Conservation (phyloP, 768 basidiomycete species). For the Crepidotus variabilis region DNA sequence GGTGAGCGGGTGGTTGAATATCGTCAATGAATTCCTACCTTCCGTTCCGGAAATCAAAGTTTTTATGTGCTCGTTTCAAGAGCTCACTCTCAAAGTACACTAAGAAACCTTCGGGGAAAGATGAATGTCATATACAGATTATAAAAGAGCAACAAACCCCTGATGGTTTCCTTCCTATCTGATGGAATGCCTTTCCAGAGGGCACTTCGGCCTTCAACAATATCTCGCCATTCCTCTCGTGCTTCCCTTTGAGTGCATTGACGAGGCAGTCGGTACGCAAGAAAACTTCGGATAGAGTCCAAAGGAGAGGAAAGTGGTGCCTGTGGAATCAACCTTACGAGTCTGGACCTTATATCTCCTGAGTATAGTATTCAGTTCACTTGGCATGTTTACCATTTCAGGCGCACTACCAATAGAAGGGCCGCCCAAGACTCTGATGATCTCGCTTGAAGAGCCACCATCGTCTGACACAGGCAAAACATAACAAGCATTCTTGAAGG, state of each 20-base stretch:
- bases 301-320: constrained; percentile 57
- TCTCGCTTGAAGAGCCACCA: constrained; percentile 93
- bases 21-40: constrained; percentile 38
- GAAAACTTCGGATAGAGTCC: constrained; percentile 69
- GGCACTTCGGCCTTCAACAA: constrained; percentile 80
- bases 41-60: constrained; percentile 91
- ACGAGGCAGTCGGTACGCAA: constrained; percentile 77
- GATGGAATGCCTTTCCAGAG: constrained; percentile 86
- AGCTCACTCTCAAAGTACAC: constrained; percentile 90
- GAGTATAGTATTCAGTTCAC: background rate
- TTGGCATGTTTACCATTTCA: background rate
- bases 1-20: background rate
- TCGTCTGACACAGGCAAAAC: constrained; percentile 94
- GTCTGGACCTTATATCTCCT: constrained; percentile 88
- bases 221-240: constrained; percentile 87
- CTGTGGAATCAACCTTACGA: constrained; percentile 82
- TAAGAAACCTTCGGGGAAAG: constrained; percentile 62
- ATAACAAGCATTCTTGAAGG: constrained; percentile 76
- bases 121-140: background rate
- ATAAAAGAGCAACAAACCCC: constrained; percentile 49
- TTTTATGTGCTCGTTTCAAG: constrained; percentile 87
- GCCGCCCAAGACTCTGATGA: constrained; percentile 85
- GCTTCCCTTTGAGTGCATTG: constrained; percentile 68
- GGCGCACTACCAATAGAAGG: constrained; percentile 68
- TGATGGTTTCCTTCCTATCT: constrained; percentile 88